Percentiles rank a stretch among this genome's conserved stretches.
Evolutionary conservation across 1,139 yeast genomes (phyloP).

Genomic region (Geotrichum klebahnii): DNA sequence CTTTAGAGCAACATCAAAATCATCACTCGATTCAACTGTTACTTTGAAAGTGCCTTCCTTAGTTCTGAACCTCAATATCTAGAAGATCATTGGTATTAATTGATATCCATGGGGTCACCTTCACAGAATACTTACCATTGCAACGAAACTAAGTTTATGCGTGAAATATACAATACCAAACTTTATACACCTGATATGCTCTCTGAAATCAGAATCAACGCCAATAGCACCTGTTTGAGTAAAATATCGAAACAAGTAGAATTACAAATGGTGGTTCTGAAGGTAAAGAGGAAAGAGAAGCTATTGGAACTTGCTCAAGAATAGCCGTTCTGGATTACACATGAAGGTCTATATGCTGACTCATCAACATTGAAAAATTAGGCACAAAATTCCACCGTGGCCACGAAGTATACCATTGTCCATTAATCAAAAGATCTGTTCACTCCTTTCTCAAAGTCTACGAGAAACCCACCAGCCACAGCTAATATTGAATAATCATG

Average conservation of each 20-base stretch:
- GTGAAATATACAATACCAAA: neutral
- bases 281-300: neutral
- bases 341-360: neutral
- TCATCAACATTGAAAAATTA: neutral
- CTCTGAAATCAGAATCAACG: too few species aligned
- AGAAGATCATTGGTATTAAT: neutral
- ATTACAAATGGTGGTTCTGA: neutral
- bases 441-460: neutral
- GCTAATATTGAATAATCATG: slow-evolving; percentile 28
- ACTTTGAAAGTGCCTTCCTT: slow-evolving; percentile 80
- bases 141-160: neutral
- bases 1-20: slow-evolving; percentile 49
- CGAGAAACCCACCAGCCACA: neutral
- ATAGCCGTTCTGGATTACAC: too few species aligned
- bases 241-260: neutral
- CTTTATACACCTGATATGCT: neutral
- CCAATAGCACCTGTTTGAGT: too few species aligned
- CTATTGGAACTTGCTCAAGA: neutral
- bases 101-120: neutral
- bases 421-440: neutral
- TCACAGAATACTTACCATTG: slow-evolving; percentile 2
- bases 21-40: slow-evolving; percentile 47
- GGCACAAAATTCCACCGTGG: slow-evolving; percentile 9
- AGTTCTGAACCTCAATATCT: slow-evolving; percentile 73
- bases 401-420: neutral